Base-by-base conservation (phyloP, 2,329 filamentous ascomycete genomes). In the Escovopsis weberi region DNA sequence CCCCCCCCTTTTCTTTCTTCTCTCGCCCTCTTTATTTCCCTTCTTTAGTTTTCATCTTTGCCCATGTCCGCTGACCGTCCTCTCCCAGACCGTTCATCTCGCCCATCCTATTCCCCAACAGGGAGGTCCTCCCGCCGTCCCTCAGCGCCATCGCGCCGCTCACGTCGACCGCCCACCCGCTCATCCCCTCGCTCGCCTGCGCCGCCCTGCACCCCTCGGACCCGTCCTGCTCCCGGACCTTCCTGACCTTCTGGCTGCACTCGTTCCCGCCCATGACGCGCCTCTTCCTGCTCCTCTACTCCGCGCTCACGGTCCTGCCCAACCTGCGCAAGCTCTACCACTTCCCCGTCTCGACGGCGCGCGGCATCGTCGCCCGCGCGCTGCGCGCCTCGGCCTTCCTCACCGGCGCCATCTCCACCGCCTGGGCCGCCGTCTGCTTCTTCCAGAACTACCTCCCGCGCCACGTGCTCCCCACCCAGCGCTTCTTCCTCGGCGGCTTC, bases 401-500 rank as follows among this genome's bases (percentile, higher is more conserved):
- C 28, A 87, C 87, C 0, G 84, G 85, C 12, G 74, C 84, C n/a
- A 78, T 94, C 45, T 86, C 85, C 12, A 85, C 85, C 0, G 77
- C 79, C 30, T 98, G 91, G 91, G 87, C 80, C 1, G 82, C 78
- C 44, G 80, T 95, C 51, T 98, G 89, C 65, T 72, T 95, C 54
- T 87, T 95, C 68, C 85, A 94, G 61, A 67, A 74, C 38, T 72
- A 82, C 54, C 70, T 96, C 2, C 87, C 89, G 0, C 73, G 81
- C 3, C 72, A 72, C 6, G 68, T 87, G 8, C 69, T 95, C 1
- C 75, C 88, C 0, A 88, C 82, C 0, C 83, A 91, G 58, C 77
- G 91, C 19, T 93, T 91, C 70, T 94, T 93, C 70, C 67, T 95
- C 0, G 85, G 85, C 41, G 89, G 91, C 7, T 84, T 89, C 58